These are phyloP conservation scores for Malus hybrid DNA, from an alignment of 331 rosid species.

Conservation along the genomic window DNA sequence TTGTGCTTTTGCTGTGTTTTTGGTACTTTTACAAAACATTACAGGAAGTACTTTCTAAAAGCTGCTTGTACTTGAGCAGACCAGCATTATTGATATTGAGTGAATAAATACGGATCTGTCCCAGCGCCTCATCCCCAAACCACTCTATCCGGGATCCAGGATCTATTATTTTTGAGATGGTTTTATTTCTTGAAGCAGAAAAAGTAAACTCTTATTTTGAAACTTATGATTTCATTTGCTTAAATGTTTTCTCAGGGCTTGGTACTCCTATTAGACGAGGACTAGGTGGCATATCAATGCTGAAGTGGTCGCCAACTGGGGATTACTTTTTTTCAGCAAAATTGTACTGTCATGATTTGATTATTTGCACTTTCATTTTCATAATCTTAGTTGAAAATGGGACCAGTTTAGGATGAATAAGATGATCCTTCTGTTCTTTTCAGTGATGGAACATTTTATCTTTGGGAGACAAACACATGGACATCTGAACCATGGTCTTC, in stretches of 20 bases:
- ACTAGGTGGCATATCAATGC: slow-evolving; percentile 76
- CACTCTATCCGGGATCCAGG: background rate
- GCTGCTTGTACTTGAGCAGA: background rate
- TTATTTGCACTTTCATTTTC: background rate
- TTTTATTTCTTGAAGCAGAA: background rate
- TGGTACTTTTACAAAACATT: background rate
- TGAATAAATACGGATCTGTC: background rate
- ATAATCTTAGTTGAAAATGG: slow-evolving; percentile 3
- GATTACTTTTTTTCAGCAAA: slow-evolving; percentile 93
- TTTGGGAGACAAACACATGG: slow-evolving; percentile 98
- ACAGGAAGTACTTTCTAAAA: background rate
- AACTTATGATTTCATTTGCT: background rate
- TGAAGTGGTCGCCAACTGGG: slow-evolving; percentile 96
- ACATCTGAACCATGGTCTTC: slow-evolving; percentile 90
- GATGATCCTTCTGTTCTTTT: slow-evolving; percentile 5
- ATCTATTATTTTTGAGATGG: background rate
- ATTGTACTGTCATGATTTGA: slow-evolving; percentile 38
- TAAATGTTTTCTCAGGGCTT: slow-evolving; percentile 32
- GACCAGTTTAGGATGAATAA: slow-evolving; percentile 5
- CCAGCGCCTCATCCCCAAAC: too few species aligned
- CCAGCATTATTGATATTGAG: background rate
- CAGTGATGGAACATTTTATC: slow-evolving; percentile 96
- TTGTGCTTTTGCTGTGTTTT: background rate
- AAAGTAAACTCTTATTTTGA: background rate
- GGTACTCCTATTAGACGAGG: slow-evolving; percentile 95